These are phyloP conservation scores for Chlamydomonas reinhardtii DNA, from an alignment of 163 green algal species.

Conservation along the genomic window DNA sequence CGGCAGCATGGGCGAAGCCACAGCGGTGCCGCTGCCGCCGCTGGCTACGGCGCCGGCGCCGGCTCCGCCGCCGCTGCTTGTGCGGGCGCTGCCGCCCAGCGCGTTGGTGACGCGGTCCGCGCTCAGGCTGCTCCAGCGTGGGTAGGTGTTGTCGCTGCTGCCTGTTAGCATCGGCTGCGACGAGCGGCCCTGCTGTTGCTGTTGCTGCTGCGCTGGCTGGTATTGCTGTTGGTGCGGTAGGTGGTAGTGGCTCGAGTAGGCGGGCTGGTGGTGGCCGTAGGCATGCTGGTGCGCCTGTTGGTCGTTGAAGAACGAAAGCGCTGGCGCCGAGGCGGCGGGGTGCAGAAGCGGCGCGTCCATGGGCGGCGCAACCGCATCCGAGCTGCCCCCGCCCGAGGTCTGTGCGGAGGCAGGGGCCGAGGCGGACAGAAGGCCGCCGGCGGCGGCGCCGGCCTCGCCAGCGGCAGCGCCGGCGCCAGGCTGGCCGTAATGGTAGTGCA, in stretches of 20 bases:
- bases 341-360: neutral
- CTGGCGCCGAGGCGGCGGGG: slow-evolving; percentile 22
- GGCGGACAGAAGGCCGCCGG: neutral
- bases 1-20: neutral
- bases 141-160: neutral
- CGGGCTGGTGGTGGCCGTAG: neutral
- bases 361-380: neutral
- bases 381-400: slow-evolving; percentile 6
- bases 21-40: neutral
- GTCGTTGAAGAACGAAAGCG: neutral
- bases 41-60: neutral
- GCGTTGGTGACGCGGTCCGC: slow-evolving; percentile 4
- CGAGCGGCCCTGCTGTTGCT: neutral
- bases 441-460: neutral
- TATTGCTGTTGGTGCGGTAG: neutral
- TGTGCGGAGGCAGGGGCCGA: slow-evolving; percentile 9
- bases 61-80: slow-evolving; percentile 28
- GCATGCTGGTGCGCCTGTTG: neutral
- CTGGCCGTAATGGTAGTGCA: slow-evolving; percentile 2
- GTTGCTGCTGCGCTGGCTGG: neutral
- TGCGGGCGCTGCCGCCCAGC: neutral
- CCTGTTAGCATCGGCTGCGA: too few species aligned
- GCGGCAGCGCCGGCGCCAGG: neutral
- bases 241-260: neutral
- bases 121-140: neutral